Percentiles rank a stretch among this genome's conserved stretches.
Evolutionary conservation across 2,329 filamentous ascomycete species (phyloP).

Genomic region (Phialemonium atrogriseum): DNA sequence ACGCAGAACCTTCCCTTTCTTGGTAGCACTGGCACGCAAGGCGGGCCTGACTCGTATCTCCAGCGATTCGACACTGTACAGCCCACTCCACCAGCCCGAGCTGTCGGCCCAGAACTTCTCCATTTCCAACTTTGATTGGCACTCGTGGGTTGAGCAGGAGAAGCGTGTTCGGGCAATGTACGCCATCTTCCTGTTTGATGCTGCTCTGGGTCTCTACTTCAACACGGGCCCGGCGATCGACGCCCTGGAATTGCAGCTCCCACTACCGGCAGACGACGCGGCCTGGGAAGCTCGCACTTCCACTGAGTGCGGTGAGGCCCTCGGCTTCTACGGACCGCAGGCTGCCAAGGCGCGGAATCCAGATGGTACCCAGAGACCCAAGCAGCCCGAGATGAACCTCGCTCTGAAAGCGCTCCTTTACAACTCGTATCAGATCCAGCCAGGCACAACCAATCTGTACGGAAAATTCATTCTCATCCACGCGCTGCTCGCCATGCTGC

Average conservation of each 20-base stretch:
- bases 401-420: slow-evolving; percentile 55
- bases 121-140: slow-evolving; percentile 54
- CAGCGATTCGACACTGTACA: slow-evolving; percentile 40
- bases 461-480: slow-evolving; percentile 70
- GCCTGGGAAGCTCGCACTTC: slow-evolving; percentile 60
- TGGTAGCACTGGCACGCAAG: slow-evolving; percentile 49
- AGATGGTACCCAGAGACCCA: slow-evolving; percentile 53
- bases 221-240: slow-evolving; percentile 58
- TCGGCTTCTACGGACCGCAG: slow-evolving; percentile 53
- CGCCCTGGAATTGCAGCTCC: slow-evolving; percentile 53
- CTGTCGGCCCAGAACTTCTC: slow-evolving; percentile 37
- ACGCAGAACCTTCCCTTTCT: slow-evolving; percentile 47
- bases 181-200: slow-evolving; percentile 55
- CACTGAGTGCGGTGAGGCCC: slow-evolving; percentile 53
- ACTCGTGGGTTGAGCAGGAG: slow-evolving; percentile 62
- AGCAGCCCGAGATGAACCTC: slow-evolving; percentile 56
- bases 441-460: slow-evolving; percentile 60
- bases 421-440: slow-evolving; percentile 48
- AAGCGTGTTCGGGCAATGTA: slow-evolving; percentile 58
- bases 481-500: slow-evolving; percentile 55
- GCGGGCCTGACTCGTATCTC: slow-evolving; percentile 48
- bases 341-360: slow-evolving; percentile 48
- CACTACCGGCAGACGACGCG: slow-evolving; percentile 65
- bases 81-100: slow-evolving; percentile 51
- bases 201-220: slow-evolving; percentile 62